Evolutionary conservation across 2,329 filamentous ascomycete species (phyloP).

Genomic region (Ceratocystis cacaofunesta): DNA sequence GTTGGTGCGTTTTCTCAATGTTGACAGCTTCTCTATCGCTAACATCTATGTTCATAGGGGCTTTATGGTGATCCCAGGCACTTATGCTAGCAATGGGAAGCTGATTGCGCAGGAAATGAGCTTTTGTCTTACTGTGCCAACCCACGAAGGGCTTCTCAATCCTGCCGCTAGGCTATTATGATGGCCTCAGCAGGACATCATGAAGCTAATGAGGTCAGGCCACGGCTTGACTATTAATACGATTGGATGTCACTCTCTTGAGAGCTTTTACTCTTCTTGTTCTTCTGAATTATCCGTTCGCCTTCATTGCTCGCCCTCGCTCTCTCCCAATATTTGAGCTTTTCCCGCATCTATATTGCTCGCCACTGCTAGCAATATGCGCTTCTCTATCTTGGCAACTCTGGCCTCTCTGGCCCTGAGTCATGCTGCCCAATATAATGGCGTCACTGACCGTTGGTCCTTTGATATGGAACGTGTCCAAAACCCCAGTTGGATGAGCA

Average conservation of each 20-base stretch:
- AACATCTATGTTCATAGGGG: not conserved
- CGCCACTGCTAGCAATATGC: not conserved
- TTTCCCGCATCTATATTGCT: not conserved
- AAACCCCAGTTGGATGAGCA: constrained; percentile 30
- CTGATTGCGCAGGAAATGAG: too few species aligned
- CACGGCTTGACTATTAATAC: not conserved
- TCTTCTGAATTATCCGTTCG: not conserved
- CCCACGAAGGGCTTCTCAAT: constrained; percentile 10
- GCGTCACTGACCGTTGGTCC: constrained; percentile 19
- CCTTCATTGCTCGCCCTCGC: not conserved
- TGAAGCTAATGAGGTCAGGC: constrained; percentile 20
- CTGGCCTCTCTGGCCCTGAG: not conserved
- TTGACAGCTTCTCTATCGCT: not conserved
- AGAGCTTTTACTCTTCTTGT: not conserved
- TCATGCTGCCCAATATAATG: not conserved
- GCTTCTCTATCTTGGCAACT: not conserved
- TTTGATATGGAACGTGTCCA: constrained; percentile 28
- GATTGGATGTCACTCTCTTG: not conserved
- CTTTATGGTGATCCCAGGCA: not conserved
- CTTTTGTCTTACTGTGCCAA: too few species aligned
- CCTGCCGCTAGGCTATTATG: constrained; percentile 29
- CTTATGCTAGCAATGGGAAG: not conserved
- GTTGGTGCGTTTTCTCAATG: not conserved
- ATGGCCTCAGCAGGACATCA: constrained; percentile 35
- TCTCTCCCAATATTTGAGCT: not conserved